Conservation (phyloP, 257 asterid species). For the Perilla frutescens region DNA sequence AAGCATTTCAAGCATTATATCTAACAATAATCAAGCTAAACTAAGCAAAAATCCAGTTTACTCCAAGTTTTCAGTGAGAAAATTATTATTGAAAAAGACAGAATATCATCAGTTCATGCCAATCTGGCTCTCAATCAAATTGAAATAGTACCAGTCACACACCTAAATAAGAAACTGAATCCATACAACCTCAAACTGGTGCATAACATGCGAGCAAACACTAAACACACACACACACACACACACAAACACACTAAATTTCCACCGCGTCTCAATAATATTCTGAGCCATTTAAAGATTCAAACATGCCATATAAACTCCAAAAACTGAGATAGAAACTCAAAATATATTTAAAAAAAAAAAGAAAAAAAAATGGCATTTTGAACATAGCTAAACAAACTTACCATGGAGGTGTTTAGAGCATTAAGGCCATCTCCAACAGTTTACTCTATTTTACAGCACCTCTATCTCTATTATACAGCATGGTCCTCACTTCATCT, state of each 20-base stretch:
- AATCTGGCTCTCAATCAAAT: not conserved
- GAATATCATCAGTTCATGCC: conserved; percentile 4
- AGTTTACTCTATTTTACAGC: too few species aligned
- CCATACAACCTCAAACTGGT: not conserved
- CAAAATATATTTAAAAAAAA: not conserved
- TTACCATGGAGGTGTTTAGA: conserved; percentile 65
- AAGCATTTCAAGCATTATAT: conserved; percentile 15
- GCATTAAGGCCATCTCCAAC: conserved; percentile 50
- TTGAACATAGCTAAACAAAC: conserved; percentile 25
- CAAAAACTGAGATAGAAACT: not conserved
- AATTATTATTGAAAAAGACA: conserved; percentile 18
- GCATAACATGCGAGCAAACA: not conserved
- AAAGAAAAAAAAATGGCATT: not conserved
- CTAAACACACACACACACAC: too few species aligned
- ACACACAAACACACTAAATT: too few species aligned
- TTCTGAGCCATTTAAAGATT: not conserved
- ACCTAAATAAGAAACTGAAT: not conserved
- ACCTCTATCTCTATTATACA: too few species aligned
- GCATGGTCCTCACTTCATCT: too few species aligned
- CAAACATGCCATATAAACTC: not conserved
- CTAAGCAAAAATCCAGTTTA: not conserved
- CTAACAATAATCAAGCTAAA: conserved; percentile 19
- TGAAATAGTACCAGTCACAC: not conserved
- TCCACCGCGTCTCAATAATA: not conserved
- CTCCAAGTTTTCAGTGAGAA: not conserved